Conservation (phyloP, 176 grass and related monocot genomes). For the Oryza punctata region DNA sequence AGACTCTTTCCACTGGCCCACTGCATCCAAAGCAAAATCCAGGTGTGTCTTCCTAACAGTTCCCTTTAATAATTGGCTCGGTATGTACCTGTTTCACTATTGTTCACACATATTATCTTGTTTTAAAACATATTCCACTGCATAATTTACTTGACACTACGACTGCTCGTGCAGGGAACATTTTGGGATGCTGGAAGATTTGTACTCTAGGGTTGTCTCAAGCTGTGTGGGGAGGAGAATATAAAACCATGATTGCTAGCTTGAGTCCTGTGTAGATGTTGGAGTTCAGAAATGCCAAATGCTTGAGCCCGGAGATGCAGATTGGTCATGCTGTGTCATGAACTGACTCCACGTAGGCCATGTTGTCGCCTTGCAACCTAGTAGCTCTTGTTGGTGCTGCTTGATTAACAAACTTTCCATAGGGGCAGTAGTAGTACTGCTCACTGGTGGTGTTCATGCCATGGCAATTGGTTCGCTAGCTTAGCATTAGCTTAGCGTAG, state of each 20-base stretch:
- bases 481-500: background rate
- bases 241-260: background rate
- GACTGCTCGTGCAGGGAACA: conserved; percentile 33
- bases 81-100: background rate
- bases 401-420: background rate
- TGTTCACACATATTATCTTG: conserved; percentile 14
- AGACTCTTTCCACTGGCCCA: background rate
- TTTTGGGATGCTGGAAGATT: conserved; percentile 49
- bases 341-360: conserved; percentile 34
- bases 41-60: background rate
- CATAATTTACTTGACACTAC: conserved; percentile 33
- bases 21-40: background rate
- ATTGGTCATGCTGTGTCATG: conserved; percentile 20
- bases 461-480: background rate
- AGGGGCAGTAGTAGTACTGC: background rate
- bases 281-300: conserved; percentile 23
- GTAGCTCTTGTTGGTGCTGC: background rate
- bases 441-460: background rate
- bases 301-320: conserved; percentile 20
- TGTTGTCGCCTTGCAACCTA: conserved; percentile 1
- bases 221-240: conserved; percentile 21
- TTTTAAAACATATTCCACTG: background rate
- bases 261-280: background rate
- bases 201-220: conserved; percentile 37
- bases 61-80: background rate